Evolutionary conservation across 768 basidiomycete genomes (phyloP).

Genomic region (Boletus rubescentipes): DNA sequence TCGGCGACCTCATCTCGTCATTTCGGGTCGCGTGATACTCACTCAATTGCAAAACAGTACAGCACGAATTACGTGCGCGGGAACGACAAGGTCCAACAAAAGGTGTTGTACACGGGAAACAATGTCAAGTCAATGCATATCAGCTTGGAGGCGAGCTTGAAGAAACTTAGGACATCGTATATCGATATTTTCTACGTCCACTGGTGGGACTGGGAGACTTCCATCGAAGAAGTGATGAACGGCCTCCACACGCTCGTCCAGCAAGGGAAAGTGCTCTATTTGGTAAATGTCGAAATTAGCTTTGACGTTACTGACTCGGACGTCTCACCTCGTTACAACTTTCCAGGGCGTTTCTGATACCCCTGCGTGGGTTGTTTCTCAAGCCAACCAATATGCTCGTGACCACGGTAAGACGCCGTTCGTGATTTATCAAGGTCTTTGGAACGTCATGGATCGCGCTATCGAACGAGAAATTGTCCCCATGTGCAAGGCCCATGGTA

Average conservation of each 20-base stretch:
- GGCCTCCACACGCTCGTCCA: constrained; percentile 37
- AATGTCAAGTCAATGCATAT: constrained; percentile 34
- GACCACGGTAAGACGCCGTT: constrained; percentile 45
- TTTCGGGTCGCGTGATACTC: not conserved
- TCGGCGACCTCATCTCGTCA: not conserved
- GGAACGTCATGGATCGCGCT: constrained; percentile 36
- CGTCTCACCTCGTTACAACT: not conserved
- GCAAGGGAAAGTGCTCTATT: constrained; percentile 39
- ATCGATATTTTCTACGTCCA: constrained; percentile 27
- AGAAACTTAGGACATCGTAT: constrained; percentile 51
- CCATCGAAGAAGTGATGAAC: constrained; percentile 42
- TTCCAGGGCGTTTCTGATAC: constrained; percentile 30
- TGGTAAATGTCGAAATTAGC: constrained; percentile 12
- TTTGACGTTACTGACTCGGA: too few species aligned
- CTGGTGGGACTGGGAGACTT: constrained; percentile 39
- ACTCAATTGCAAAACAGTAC: constrained; percentile 20
- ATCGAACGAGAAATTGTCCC: constrained; percentile 47
- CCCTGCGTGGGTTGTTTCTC: constrained; percentile 42
- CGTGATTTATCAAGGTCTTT: constrained; percentile 43
- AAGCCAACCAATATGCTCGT: constrained; percentile 42
- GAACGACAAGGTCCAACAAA: constrained; percentile 15
- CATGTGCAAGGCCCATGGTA: constrained; percentile 30
- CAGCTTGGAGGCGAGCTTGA: constrained; percentile 34
- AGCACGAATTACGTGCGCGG: constrained; percentile 15
- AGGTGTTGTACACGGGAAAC: constrained; percentile 38